Conservation (phyloP, 805 yeast species). For the Lipomyces kockii region DNA sequence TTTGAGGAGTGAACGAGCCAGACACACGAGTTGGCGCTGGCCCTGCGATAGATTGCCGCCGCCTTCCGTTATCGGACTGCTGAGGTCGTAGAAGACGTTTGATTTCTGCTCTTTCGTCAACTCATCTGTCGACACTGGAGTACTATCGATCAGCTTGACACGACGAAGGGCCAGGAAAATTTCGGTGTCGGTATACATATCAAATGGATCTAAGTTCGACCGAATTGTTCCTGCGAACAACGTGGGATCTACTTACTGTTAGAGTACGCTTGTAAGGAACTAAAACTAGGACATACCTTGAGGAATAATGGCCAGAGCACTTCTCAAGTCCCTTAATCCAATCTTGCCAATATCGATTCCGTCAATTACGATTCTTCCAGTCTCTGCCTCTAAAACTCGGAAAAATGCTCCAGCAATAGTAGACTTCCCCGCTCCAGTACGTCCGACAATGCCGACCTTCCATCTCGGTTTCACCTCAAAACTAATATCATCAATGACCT, state of each 20-base stretch:
- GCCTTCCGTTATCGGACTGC: slow-evolving; percentile 64
- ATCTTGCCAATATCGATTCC: slow-evolving; percentile 64
- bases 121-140: slow-evolving; percentile 4
- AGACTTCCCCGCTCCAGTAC: slow-evolving; percentile 98
- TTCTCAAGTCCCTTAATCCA: slow-evolving; percentile 67
- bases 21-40: slow-evolving; percentile 82
- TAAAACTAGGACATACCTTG: slow-evolving; percentile 69
- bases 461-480: slow-evolving; percentile 76
- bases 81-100: slow-evolving; percentile 56
- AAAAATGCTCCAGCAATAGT: slow-evolving; percentile 94
- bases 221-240: slow-evolving; percentile 72
- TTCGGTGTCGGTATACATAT: slow-evolving; percentile 58
- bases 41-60: slow-evolving; percentile 85
- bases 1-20: slow-evolving; percentile 77
- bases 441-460: slow-evolving; percentile 94
- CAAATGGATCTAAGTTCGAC: slow-evolving; percentile 73
- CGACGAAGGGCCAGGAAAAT: slow-evolving; percentile 39
- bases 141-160: slow-evolving; percentile 20
- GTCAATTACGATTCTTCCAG: slow-evolving; percentile 65
- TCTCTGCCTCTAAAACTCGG: slow-evolving; percentile 58
- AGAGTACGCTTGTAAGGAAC: slow-evolving; percentile 68
- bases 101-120: slow-evolving; percentile 13
- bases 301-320: slow-evolving; percentile 71
- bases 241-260: slow-evolving; percentile 77
- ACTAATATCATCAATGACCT: slow-evolving; percentile 82